Evolutionary conservation across 2,329 filamentous ascomycete genomes (phyloP).

Genomic region (Proliferodiscus dingleyae): DNA sequence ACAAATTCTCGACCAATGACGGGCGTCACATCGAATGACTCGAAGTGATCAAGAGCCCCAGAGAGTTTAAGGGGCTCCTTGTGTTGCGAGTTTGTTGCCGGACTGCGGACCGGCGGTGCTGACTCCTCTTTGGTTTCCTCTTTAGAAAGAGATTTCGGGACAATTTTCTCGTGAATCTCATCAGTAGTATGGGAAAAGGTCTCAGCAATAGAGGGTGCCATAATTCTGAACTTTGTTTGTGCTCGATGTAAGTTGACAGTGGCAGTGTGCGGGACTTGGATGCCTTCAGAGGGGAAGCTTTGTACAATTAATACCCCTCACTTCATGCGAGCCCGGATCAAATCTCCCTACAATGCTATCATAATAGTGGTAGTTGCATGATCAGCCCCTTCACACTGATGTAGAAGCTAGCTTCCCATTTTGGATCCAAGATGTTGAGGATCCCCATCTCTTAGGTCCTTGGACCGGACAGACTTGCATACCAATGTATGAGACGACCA

Average conservation of each 20-base stretch:
- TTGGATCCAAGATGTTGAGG: too few species aligned
- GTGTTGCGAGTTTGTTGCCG: slow-evolving; percentile 11
- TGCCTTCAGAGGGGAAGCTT: background rate
- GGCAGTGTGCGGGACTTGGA: background rate
- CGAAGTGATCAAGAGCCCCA: slow-evolving; percentile 26
- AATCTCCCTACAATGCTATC: background rate
- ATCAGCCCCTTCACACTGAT: background rate
- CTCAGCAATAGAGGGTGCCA: slow-evolving; percentile 27
- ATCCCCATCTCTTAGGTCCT: too few species aligned
- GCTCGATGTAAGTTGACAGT: background rate
- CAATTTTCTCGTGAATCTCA: slow-evolving; percentile 24
- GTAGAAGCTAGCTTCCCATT: too few species aligned
- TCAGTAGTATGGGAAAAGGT: slow-evolving; percentile 19
- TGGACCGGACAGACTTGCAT: too few species aligned
- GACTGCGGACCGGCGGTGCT: slow-evolving; percentile 20
- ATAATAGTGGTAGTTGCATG: background rate
- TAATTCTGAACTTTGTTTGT: slow-evolving; percentile 6
- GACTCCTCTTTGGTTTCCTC: slow-evolving; percentile 6
- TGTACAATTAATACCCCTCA: background rate
- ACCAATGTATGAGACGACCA: too few species aligned
- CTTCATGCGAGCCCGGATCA: background rate
- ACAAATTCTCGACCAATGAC: slow-evolving; percentile 43
- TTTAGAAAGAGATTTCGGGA: slow-evolving; percentile 11
- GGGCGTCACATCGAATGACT: slow-evolving; percentile 39
- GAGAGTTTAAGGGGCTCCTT: slow-evolving; percentile 27